Base-by-base conservation (phyloP, 139 green algal species). In the Monoraphidium neglectum region DNA sequence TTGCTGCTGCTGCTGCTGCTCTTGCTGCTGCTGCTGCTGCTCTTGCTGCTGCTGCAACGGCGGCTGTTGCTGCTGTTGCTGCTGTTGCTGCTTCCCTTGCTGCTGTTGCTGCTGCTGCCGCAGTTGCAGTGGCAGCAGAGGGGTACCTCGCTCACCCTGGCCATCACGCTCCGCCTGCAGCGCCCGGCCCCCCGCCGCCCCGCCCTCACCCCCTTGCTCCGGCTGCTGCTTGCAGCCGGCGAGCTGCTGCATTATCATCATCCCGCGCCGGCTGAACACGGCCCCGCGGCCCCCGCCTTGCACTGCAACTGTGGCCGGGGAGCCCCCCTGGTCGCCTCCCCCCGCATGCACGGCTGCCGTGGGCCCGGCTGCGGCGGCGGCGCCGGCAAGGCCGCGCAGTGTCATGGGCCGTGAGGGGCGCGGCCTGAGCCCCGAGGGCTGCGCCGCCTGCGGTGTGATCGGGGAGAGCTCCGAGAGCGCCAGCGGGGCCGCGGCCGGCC, bases 11-110 rank as follows among this genome's bases (percentile, higher is more conserved):
- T 46, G 35, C 70, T 72, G 66, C 70, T 77, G 26, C 37, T 61
- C 24, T 13, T 35, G n/a, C 36, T 33, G 28, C 56, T 68, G 69
- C 69, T 65, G 69, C 70, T 76, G 70, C 54, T 66, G 53, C 53
- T 37, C 46, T 49, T 26, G 15, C 32, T 66, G 33, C 68, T 54
- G 40, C 2, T 10, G 12, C 12, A 18, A 51, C n/a, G 46, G 51
- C 16, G 33, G 68, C 68, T 65, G 49, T 36, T 49, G 2, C 33
- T 60, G 66, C 66, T 72, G 66, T 2, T 54, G 23, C 70, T 77
- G 32, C 53, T 76, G 1, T 2, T 40, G 21, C n/a, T 23, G 21
- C 53, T 76, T 33, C 30, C 38, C 28, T 15, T 26, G 26, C 47
- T 64, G 56, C 53, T 57, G 32, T 16, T 65, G 37, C 70, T 68